Evolutionary conservation across 2,329 filamentous ascomycete genomes (phyloP).

Genomic region (Sarocladium oryzae): DNA sequence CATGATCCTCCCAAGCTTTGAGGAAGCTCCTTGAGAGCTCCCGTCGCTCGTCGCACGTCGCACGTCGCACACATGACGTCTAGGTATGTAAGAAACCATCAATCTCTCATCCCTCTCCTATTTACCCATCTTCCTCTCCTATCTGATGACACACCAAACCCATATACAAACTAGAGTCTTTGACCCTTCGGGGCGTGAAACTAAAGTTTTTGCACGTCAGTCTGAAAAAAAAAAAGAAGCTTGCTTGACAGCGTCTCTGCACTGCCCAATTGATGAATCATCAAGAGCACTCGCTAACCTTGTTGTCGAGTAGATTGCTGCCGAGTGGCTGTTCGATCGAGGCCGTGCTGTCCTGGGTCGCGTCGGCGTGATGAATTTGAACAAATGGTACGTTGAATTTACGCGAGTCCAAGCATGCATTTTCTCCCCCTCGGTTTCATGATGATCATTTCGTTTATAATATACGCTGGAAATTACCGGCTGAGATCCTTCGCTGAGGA

Average conservation of each 20-base stretch:
- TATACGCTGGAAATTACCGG: slow-evolving; percentile 93
- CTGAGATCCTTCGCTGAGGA: slow-evolving; percentile 73
- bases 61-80: too few relatives aligned
- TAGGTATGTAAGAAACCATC: slow-evolving; percentile 13
- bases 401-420: not conserved
- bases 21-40: slow-evolving; percentile 10
- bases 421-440: slow-evolving; percentile 16
- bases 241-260: not conserved
- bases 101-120: slow-evolving; percentile 13
- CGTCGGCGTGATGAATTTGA: not conserved
- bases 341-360: slow-evolving; percentile 14
- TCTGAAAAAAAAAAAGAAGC: slow-evolving; percentile 74
- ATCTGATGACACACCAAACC: slow-evolving; percentile 78
- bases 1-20: slow-evolving; percentile 16
- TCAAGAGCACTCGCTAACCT: slow-evolving; percentile 2
- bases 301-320: slow-evolving; percentile 8
- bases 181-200: slow-evolving; percentile 79
- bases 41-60: not conserved
- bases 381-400: slow-evolving; percentile 24
- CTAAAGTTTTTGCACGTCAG: slow-evolving; percentile 76
- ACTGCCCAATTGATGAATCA: slow-evolving; percentile 15
- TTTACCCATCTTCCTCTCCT: slow-evolving; percentile 21
- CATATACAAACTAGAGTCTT: slow-evolving; percentile 90
- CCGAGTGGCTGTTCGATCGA: slow-evolving; percentile 23
- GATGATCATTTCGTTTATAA: slow-evolving; percentile 63